Conservation (phyloP, 352 stramenopile species). For the Phytophthora quininea region DNA sequence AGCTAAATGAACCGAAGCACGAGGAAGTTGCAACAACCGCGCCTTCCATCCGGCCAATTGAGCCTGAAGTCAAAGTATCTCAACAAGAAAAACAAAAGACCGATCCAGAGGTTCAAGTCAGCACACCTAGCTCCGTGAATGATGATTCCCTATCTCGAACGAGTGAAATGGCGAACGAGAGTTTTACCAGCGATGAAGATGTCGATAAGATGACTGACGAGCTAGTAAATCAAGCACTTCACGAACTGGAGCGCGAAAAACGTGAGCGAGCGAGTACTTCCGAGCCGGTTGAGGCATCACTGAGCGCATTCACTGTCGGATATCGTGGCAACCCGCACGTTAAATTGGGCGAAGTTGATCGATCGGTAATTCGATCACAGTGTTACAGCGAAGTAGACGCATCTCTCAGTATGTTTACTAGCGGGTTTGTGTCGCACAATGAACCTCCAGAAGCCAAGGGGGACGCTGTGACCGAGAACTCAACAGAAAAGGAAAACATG, state of each 20-base stretch:
- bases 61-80: not conserved
- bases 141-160: not conserved
- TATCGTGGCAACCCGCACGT: slow-evolving; percentile 7
- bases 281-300: slow-evolving; percentile 13
- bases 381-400: slow-evolving; percentile 20
- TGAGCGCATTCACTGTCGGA: slow-evolving; percentile 16
- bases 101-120: not conserved
- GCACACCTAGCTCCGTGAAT: not conserved
- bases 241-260: slow-evolving; percentile 39
- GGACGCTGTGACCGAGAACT: not conserved
- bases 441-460: not conserved
- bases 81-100: not conserved
- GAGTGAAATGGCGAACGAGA: not conserved
- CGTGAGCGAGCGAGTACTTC: not conserved
- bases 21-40: not conserved
- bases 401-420: slow-evolving; percentile 54
- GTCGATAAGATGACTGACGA: slow-evolving; percentile 13
- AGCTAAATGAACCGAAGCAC: too few species aligned
- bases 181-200: slow-evolving; percentile 8
- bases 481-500: slow-evolving; percentile 12
- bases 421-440: slow-evolving; percentile 33
- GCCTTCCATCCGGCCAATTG: not conserved
- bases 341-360: not conserved
- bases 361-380: not conserved
- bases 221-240: slow-evolving; percentile 35